Evolutionary conservation across 1,139 yeast species (phyloP).

Genomic region (Suhomyces chickasaworum): DNA sequence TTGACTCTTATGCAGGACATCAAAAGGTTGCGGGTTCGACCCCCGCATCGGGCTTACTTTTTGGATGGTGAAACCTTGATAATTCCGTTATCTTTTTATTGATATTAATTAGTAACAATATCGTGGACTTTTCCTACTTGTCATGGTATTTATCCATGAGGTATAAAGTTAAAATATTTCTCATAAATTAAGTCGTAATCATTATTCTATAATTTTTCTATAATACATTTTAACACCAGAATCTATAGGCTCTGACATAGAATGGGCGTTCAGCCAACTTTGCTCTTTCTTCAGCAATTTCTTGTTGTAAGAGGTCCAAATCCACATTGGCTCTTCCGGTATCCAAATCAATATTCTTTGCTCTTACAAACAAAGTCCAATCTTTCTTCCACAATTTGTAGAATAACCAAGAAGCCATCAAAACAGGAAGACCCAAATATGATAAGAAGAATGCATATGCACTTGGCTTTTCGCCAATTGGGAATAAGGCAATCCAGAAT

Average conservation of each 20-base stretch:
- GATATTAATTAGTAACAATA: no score
- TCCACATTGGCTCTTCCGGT: slow-evolving; percentile 29
- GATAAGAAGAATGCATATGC: slow-evolving; percentile 61
- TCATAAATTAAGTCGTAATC: slow-evolving; percentile 4
- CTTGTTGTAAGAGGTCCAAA: slow-evolving; percentile 26
- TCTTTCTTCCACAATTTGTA: slow-evolving; percentile 61
- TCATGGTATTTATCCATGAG: no score
- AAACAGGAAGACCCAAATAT: slow-evolving; percentile 64
- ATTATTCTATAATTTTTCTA: slow-evolving; percentile 8
- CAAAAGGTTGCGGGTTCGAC: slow-evolving; percentile 54
- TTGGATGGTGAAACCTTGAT: neutral
- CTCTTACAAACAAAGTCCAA: slow-evolving; percentile 37
- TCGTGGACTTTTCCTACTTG: no score
- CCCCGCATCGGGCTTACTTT: slow-evolving; percentile 49
- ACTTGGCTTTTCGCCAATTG: slow-evolving; percentile 57
- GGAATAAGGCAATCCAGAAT: slow-evolving; percentile 77
- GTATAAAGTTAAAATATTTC: neutral
- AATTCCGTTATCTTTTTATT: no score
- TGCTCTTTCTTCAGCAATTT: slow-evolving; percentile 25
- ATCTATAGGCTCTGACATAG: slow-evolving; percentile 21
- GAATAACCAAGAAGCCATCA: slow-evolving; percentile 55
- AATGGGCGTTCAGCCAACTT: slow-evolving; percentile 24
- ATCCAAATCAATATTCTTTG: slow-evolving; percentile 26
- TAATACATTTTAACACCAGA: slow-evolving; percentile 22
- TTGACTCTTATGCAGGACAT: slow-evolving; percentile 23